phyloP scores from a whole-genome alignment of 2,329 filamentous ascomycete genomes.

The Tolypocladium capitatum region DNA sequence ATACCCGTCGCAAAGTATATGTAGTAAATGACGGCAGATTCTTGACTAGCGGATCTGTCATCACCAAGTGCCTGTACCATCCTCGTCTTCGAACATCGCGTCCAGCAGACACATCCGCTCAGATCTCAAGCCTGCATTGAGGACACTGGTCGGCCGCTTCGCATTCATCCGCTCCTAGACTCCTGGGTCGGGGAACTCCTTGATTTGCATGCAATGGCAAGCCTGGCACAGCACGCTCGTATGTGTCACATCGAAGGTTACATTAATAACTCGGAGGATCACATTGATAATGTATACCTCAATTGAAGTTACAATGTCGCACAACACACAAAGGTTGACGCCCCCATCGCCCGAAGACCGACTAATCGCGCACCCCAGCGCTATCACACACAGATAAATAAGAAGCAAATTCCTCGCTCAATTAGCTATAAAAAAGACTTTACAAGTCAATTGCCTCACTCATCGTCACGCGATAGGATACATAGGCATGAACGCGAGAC shows the following conservation, averaged over 20 bases:
- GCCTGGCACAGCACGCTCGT: conserved; percentile 23
- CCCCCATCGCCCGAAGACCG: too few species aligned
- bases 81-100: conserved; percentile 33
- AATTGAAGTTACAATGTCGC: too few species aligned
- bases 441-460: too few species aligned
- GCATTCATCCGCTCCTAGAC: conserved; percentile 39
- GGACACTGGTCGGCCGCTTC: conserved; percentile 42
- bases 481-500: conserved; percentile 19
- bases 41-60: conserved; percentile 37
- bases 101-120: conserved; percentile 42
- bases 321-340: too few species aligned
- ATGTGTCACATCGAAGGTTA: too few species aligned
- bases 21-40: conserved; percentile 47
- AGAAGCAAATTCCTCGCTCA: too few species aligned
- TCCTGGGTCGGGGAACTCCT: conserved; percentile 39
- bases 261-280: too few species aligned
- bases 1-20: conserved; percentile 68
- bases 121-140: conserved; percentile 42
- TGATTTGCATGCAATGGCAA: conserved; percentile 53
- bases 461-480: too few species aligned
- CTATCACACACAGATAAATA: too few species aligned
- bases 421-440: too few species aligned
- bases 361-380: too few species aligned
- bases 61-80: conserved; percentile 26
- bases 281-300: too few species aligned